These are phyloP conservation scores for Xerocomellus dryophilus DNA, from an alignment of 768 basidiomycete species.

Conservation along the genomic window DNA sequence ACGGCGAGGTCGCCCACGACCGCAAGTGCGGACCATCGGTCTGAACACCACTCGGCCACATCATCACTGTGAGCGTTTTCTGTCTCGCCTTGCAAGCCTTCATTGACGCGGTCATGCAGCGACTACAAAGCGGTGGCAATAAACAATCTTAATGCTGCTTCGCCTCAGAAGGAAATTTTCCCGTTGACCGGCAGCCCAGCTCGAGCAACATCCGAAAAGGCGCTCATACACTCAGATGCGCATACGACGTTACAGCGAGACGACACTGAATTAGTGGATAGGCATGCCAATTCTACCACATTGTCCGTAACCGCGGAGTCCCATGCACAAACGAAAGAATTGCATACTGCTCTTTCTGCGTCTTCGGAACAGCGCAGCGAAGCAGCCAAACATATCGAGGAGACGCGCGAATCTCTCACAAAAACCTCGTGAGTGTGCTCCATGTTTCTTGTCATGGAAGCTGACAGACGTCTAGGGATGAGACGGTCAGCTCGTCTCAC, in stretches of 20 bases:
- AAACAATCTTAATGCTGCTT: not conserved
- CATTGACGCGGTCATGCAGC: slow-evolving; percentile 1
- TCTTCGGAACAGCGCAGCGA: not conserved
- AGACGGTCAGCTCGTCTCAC: not conserved
- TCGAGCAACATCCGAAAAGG: not conserved
- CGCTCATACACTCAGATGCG: not conserved
- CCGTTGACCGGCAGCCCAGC: not conserved
- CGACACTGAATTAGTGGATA: not conserved
- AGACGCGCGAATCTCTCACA: not conserved
- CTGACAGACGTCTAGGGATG: slow-evolving; percentile 4
- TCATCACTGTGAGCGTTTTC: not conserved
- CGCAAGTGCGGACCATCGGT: not conserved
- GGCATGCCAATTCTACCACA: not conserved
- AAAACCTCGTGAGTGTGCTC: not conserved
- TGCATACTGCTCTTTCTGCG: not conserved
- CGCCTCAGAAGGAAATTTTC: not conserved
- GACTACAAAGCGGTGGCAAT: not conserved
- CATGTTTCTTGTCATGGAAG: not conserved
- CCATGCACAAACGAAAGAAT: not conserved
- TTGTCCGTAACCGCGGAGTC: not conserved
- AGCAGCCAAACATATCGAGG: not conserved
- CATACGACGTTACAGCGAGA: not conserved
- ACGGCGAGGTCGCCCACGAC: not conserved
- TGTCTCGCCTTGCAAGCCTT: not conserved
- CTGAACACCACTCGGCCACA: not conserved